Conservation (phyloP, 2,329 filamentous ascomycete genomes). For the Pseudogymnoascus sp. region DNA sequence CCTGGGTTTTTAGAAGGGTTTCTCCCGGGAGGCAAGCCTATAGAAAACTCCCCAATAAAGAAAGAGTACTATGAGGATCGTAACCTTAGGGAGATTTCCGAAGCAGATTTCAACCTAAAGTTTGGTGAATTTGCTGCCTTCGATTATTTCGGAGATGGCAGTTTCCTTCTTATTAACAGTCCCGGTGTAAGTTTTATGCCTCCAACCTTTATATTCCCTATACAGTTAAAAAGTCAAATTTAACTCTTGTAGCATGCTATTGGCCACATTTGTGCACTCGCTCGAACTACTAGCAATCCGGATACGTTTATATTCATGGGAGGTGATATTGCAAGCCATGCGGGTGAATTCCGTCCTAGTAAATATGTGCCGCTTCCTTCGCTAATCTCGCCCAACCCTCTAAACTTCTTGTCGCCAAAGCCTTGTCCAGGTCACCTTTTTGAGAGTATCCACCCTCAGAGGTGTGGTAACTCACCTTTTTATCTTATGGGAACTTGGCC, state of each 20-base stretch:
- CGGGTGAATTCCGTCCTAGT: conserved; percentile 36
- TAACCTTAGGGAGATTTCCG: conserved; percentile 20
- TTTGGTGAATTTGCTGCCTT: conserved; percentile 22
- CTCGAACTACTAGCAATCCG: conserved; percentile 29
- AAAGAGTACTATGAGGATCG: conserved; percentile 34
- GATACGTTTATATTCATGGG: conserved; percentile 39
- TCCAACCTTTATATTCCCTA: background rate
- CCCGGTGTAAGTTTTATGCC: conserved; percentile 16
- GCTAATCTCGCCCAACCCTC: conserved; percentile 32
- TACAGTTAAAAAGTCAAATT: background rate
- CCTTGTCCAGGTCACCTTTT: conserved; percentile 36
- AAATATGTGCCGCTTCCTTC: conserved; percentile 32
- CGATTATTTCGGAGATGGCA: conserved; percentile 27
- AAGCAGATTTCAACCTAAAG: conserved; percentile 8
- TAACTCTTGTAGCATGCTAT: conserved; percentile 30
- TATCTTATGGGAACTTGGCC: conserved; percentile 20
- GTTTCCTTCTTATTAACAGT: conserved; percentile 25
- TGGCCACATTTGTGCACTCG: conserved; percentile 41
- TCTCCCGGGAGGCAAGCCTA: conserved; percentile 36
- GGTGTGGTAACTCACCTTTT: conserved; percentile 17
- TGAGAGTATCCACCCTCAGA: conserved; percentile 28
- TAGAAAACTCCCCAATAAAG: conserved; percentile 30
- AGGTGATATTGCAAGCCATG: conserved; percentile 39
- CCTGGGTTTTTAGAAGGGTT: conserved; percentile 37
- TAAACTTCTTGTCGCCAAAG: conserved; percentile 22